Base-by-base conservation (phyloP, 2,329 filamentous ascomycete genomes). In the Harringtonia lauricola region DNA sequence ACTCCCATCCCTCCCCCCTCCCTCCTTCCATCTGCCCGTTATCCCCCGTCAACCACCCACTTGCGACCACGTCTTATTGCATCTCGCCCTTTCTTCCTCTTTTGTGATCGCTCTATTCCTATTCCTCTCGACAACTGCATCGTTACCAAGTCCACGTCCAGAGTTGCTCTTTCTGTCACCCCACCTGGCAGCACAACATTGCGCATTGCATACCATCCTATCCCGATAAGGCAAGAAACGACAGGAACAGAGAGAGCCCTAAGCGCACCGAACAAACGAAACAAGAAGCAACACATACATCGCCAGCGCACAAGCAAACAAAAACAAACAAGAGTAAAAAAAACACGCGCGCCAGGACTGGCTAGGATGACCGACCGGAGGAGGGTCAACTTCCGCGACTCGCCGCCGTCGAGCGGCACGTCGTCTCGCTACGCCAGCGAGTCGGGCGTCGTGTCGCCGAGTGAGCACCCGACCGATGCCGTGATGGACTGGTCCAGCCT, bases 1-100 rank as follows among this genome's bases (percentile, higher is more conserved):
- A 39, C 18, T 43, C 42, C 31, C 24, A n/a, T 17, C 24, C 36
- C 36, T 42, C 33, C 29, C 40, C 40, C 40, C 40, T 42, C 40
- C 40, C 40, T 42, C 40, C 40, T 10, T 26, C 24, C 24, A n/a
- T 26, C 24, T 26, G 24, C 10, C 24, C 10, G 24, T 26, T 26
- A 26, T 42, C 33, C 33, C 21, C 30, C 40, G 7, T 44, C 36
- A 44, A 42, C 45, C 42, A 40, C 38, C 45, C 50, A 46, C 54
- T 59, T 56, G 57, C 57, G 59, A 57, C 55, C 57, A 54, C 58
- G 57, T 49, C 55, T 49, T 53, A 57, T 55, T 45, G 46, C 46
- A 45, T 38, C 40, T 35, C 31, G 33, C 41, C 41, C 41, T n/a
- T n/a, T 41, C 35, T 17, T 31, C 35, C 34, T 24, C 19, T 31